These are phyloP conservation scores for Lentinus brumalis DNA, from an alignment of 768 basidiomycete species.

Conservation along the genomic window DNA sequence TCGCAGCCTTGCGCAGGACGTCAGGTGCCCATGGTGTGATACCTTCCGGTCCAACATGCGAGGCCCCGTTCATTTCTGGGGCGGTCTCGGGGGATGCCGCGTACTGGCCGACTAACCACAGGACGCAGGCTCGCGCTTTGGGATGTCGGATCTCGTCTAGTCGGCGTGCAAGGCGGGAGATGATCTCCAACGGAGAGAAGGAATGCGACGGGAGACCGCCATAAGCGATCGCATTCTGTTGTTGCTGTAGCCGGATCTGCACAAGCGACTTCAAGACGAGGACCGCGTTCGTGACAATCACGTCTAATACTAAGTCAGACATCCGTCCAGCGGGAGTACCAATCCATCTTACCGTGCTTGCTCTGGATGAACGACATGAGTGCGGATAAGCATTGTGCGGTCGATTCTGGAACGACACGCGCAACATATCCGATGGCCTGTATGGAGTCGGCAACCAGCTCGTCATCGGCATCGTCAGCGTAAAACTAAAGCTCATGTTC, in stretches of 20 bases:
- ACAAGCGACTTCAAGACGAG: conserved; percentile 85
- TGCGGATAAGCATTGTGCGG: conserved; percentile 70
- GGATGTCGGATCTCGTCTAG: conserved; percentile 81
- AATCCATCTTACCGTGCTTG: conserved; percentile 49
- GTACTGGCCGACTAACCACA: conserved; percentile 95
- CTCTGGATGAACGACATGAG: conserved; percentile 83
- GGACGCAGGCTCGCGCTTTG: conserved; percentile 81
- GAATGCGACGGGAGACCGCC: conserved; percentile 19
- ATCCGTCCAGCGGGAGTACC: neutral
- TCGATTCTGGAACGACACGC: conserved; percentile 63
- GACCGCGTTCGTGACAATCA: conserved; percentile 78
- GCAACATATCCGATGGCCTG: conserved; percentile 80
- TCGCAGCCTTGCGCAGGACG: conserved; percentile 77
- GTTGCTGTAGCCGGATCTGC: conserved; percentile 57
- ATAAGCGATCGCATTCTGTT: conserved; percentile 27
- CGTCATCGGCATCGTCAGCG: conserved; percentile 74
- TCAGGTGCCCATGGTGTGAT: conserved; percentile 86
- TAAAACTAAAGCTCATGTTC: conserved; percentile 58
- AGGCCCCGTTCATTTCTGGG: conserved; percentile 7
- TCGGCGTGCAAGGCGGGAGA: conserved; percentile 74
- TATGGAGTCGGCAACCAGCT: conserved; percentile 71
- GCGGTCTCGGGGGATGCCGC: conserved; percentile 50
- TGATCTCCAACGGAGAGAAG: conserved; percentile 58
- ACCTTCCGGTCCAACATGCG: conserved; percentile 47
- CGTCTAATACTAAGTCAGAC: conserved; percentile 47